Evolutionary conservation across 2,329 filamentous ascomycete genomes (phyloP), one percentile per base, ranked within the genome.

Genomic region (Fusarium burgessii): DNA sequence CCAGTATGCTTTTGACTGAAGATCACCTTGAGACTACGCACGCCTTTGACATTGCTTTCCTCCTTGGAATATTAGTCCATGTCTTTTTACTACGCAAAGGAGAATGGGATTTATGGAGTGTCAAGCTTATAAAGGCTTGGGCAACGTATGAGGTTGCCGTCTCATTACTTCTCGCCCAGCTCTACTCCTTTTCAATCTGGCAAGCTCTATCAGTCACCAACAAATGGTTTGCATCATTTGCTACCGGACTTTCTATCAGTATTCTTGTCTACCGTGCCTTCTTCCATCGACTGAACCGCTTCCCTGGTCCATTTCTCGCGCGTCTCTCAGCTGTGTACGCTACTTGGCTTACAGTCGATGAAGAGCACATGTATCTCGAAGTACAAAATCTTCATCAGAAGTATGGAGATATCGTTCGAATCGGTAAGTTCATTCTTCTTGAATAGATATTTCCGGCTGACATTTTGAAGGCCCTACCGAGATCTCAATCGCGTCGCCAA

Each of bases 331-430:
- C 64, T 4, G 15, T 50, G 6, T 69, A 71, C 12, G 14, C 56
- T 2, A 56, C 65, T 0, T 45, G 40, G 13, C 38, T 67, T 27
- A 20, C 58, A 0, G 27, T 52, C 0, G 57, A 62, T 32, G 32
- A 62, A 7, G 49, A 59, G 18, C 57, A 73, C 7, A 42, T 59
- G 18, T 62, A 69, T 6, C 35, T 61, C 1, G 71, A 73, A 12
- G 57, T 65, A 0, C 68, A 63, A 9, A 50, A 70, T 10, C 20
- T 74, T 0, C 71, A 74, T 23, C 36, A 54, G 3, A 57, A 64
- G 7, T 69, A 74, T 12, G 71, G 70, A 17, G 63, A 71, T 10
- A 64, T 66, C 3, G 70, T 74, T 8, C 51, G 71, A 23, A 58
- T 74, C 6, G 71, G 71, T 55, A 20, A 0, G 66, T 32, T 4